These are phyloP conservation scores for Ettlia oleoabundans DNA, from an alignment of 139 green algal genomes.

Conservation along the genomic window DNA sequence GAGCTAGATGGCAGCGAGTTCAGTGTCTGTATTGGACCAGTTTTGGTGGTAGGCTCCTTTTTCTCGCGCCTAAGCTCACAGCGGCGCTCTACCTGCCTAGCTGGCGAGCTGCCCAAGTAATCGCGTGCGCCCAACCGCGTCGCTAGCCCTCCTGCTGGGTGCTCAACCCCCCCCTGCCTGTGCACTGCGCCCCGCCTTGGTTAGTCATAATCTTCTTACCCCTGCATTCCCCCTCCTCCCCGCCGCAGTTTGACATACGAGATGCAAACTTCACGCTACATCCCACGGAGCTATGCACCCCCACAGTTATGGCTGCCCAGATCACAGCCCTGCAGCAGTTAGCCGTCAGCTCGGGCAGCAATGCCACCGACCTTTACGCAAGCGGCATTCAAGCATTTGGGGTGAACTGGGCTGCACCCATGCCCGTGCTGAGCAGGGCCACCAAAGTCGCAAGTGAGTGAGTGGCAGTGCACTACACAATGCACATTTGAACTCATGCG, in stretches of 20 bases:
- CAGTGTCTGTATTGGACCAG: no score
- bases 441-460: slow-evolving; percentile 6
- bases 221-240: not conserved
- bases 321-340: not conserved
- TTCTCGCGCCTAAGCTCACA: no score
- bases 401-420: not conserved
- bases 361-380: not conserved
- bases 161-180: not conserved
- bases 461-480: no score
- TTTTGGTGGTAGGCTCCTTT: no score
- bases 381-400: not conserved
- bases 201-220: not conserved
- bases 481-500: no score
- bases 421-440: not conserved
- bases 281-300: not conserved
- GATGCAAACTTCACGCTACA: not conserved
- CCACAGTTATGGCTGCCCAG: not conserved
- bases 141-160: no score
- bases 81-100: no score
- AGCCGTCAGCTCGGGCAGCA: not conserved
- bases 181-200: no score
- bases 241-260: not conserved
- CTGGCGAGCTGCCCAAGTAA: no score
- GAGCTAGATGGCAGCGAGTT: no score
- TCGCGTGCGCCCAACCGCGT: no score